Conservation (phyloP, 176 grass and related monocot species). For the Cenchrus purpureus region DNA sequence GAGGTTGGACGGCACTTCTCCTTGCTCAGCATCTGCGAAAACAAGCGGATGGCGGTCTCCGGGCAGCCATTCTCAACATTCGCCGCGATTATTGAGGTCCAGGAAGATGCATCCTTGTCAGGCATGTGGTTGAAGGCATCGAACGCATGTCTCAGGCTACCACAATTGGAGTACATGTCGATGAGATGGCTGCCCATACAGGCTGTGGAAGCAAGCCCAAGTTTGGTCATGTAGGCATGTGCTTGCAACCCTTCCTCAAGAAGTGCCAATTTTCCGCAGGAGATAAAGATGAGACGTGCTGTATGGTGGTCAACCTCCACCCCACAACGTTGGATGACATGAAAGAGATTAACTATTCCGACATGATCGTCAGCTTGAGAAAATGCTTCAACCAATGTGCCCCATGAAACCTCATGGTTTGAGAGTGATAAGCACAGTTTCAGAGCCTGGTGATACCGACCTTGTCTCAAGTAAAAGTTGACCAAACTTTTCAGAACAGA, state of each 20-base stretch:
- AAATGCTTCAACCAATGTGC: conserved; percentile 44
- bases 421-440: conserved; percentile 48
- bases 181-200: conserved; percentile 53
- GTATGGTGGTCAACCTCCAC: conserved; percentile 41
- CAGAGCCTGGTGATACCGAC: conserved; percentile 31
- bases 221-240: conserved; percentile 64
- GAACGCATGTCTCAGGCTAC: conserved; percentile 54
- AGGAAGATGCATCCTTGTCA: conserved; percentile 59
- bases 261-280: conserved; percentile 42
- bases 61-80: conserved; percentile 57
- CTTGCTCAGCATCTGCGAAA: conserved; percentile 59
- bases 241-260: conserved; percentile 55
- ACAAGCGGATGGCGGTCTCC: conserved; percentile 49
- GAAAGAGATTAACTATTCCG: conserved; percentile 54
- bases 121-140: conserved; percentile 58
- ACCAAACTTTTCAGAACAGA: conserved; percentile 54
- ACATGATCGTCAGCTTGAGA: conserved; percentile 40
- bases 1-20: conserved; percentile 51
- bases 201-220: conserved; percentile 45
- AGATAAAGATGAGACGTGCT: conserved; percentile 48
- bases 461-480: conserved; percentile 45
- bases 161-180: conserved; percentile 66
- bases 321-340: conserved; percentile 43
- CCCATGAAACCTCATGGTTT: conserved; percentile 51
- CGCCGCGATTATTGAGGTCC: conserved; percentile 61